Base-by-base conservation (phyloP, 2,329 filamentous ascomycete species). In the Penicillium sp. region DNA sequence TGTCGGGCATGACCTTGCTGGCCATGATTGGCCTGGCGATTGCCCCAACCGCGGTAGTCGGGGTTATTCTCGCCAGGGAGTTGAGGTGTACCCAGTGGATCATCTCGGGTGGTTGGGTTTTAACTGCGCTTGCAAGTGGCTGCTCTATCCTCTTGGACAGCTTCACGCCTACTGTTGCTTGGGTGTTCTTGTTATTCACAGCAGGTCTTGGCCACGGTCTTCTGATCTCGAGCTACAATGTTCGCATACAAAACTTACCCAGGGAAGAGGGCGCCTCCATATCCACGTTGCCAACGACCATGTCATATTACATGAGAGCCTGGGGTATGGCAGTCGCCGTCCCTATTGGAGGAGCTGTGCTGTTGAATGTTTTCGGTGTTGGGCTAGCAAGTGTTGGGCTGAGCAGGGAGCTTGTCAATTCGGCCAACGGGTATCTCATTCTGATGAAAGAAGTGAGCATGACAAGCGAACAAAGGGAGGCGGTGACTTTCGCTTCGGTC, bases 301-400 rank as follows among this genome's bases (percentile, higher is more conserved):
- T 61, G 5, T 52, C 58, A 2, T 48, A 53, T 29, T 56, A 56
- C 10, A 49, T 54, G 52, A 50, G 56, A 18, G 70, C 66, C 5
- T 64, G 76, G 48, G 75, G 76, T 1, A 74, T 75, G 73, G 68
- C 69, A 10, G 50, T 74, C 19, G 75, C 75, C 9, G 65, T 77
- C 4, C 71, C 72, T 14, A 54, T 72, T 8, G 65, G 68, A 3
- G 67, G 65, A 4, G 63, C 69, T 0, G 54, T 76, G 7, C 71
- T 77, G 41, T 63, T 75, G 46, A 75, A 72, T 41, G 57, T 67
- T 3, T 68, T 75, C 56, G 61, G 58, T 11, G 45, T 44, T 36
- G 63, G 62, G 41, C 58, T 73, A 25, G 40, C 44, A 22, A 35
- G 28, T 18, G 43, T 61, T 18, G 50, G 36, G 1, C 37, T 56